phyloP scores from a whole-genome alignment of 2,329 filamentous ascomycete genomes.

The Hypoxylon sp. region DNA sequence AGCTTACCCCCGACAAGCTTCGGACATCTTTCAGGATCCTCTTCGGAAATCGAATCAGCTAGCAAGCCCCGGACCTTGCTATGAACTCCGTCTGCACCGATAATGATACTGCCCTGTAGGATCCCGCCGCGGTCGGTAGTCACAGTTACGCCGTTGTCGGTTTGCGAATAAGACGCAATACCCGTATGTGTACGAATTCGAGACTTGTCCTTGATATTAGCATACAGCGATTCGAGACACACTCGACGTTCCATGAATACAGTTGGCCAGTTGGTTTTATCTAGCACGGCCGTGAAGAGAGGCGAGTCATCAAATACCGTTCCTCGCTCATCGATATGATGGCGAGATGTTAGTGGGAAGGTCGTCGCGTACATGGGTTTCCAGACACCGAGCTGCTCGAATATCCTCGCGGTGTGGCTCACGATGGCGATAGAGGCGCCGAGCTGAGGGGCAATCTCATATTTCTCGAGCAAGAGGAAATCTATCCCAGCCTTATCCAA shows the following conservation, averaged over 20 bases:
- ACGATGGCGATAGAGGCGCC: constrained; percentile 35
- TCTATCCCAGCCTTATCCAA: constrained; percentile 38
- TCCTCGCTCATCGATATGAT: constrained; percentile 27
- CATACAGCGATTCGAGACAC: constrained; percentile 26
- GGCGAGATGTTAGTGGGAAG: constrained; percentile 25
- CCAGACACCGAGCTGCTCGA: constrained; percentile 38
- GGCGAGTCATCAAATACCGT: constrained; percentile 23
- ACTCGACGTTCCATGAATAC: constrained; percentile 37
- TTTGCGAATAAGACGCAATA: constrained; percentile 29
- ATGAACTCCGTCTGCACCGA: constrained; percentile 37
- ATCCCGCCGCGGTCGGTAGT: constrained; percentile 25
- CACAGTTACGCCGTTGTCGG: constrained; percentile 27
- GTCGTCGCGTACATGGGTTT: constrained; percentile 16
- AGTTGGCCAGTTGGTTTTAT: constrained; percentile 19
- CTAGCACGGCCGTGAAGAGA: constrained; percentile 19
- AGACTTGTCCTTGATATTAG: constrained; percentile 33
- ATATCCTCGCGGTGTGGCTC: constrained; percentile 23
- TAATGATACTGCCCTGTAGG: constrained; percentile 32
- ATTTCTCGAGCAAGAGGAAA: constrained; percentile 37
- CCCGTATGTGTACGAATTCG: constrained; percentile 21
- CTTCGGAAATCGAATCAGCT: constrained; percentile 17
- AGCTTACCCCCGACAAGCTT: constrained; percentile 13
- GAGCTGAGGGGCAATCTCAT: constrained; percentile 33
- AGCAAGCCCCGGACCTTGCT: constrained; percentile 32
- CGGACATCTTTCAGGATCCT: constrained; percentile 17